Base-by-base conservation (phyloP, 2,329 filamentous ascomycete species). In the Paecilomyces niveus region DNA sequence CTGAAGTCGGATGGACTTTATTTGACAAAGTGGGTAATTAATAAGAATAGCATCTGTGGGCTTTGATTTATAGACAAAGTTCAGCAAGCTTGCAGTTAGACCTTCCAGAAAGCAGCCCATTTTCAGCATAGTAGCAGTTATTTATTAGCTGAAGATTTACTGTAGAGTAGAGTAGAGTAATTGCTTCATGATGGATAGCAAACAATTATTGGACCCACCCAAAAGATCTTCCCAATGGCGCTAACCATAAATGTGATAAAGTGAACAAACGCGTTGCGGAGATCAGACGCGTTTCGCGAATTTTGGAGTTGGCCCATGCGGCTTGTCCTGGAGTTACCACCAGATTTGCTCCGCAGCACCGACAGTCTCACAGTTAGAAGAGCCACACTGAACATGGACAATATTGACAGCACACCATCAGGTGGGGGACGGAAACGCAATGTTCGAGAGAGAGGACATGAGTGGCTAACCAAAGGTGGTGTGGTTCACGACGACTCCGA, bases 401-500 rank as follows among this genome's bases (percentile, higher is more conserved):
- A 15, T 13, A 15, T 31, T 18, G 29, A 56, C 29, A 50, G 45
- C 21, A 32, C 9, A 6, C 39, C 18, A 33, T 18, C 54, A 39
- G 54, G 33, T 9, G 33, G 54, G 18, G n/a, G 24, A n/a, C 54
- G n/a, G 22, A 56, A 62, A 21, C 65, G 58, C 33, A 69, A 64
- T 60, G 66, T 68, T 45, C 68, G 65, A 53, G 71, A 76, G 62
- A 72, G 72, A 32, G 75, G 77, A 51, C 77, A 75, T 59, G 72
- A 76, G 67, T 80, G 79, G 68, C 78, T 87, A 59, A 81, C 75
- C 60, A 85, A 73, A 64, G 84, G 85, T 53, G 88, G 87, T 31
- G 80, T 92, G 10, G 75, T 79, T 6, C 82, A 89, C 66, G 89
- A 94, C 61, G 89, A 96, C 71, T 95, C 90, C 0, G 92, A 96